These are phyloP conservation scores for Melaleuca alternifolia DNA, from an alignment of 345 rosid species.

Conservation along the genomic window DNA sequence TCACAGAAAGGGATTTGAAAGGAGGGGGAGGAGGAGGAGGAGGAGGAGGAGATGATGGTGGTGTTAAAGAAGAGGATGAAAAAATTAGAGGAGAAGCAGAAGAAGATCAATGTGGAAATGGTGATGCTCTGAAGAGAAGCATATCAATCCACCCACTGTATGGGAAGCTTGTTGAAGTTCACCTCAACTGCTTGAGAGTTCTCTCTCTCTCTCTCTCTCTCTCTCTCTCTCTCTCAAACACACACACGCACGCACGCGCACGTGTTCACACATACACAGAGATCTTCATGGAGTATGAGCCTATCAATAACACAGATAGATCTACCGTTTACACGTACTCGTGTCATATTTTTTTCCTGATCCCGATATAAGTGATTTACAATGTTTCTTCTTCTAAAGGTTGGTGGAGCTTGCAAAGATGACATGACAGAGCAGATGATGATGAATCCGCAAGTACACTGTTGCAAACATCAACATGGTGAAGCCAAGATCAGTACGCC, in stretches of 20 bases:
- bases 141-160: constrained; percentile 46
- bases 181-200: constrained; percentile 48
- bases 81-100: neutral
- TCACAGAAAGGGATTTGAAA: neutral
- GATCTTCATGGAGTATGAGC: too few relatives aligned
- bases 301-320: too few relatives aligned
- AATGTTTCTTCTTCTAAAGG: neutral
- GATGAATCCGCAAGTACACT: neutral
- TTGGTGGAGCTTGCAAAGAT: neutral
- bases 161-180: constrained; percentile 27
- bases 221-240: neutral
- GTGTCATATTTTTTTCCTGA: neutral
- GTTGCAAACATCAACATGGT: neutral
- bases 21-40: neutral
- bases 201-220: neutral
- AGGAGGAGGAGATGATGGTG: neutral
- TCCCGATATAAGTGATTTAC: neutral
- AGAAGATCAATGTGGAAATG: constrained; percentile 2
- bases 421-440: neutral
- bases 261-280: neutral
- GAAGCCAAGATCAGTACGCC: neutral
- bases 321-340: neutral
- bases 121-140: constrained; percentile 28
- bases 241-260: neutral
- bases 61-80: neutral